Conservation (phyloP, 148 eudicot genomes). For the Amaranthus cruentus region DNA sequence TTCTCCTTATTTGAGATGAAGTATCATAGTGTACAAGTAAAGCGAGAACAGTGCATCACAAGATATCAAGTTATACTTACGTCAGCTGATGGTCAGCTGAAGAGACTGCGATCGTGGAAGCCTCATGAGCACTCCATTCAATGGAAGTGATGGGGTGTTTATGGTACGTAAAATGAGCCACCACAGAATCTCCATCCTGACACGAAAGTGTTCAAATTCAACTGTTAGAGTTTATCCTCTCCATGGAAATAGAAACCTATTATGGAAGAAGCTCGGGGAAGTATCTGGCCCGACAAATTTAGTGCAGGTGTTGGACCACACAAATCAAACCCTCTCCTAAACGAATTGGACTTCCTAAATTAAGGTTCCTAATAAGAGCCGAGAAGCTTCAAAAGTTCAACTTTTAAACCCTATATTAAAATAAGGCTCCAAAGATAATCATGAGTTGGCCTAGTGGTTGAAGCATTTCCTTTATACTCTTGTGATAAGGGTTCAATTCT, state of each 20-base stretch:
- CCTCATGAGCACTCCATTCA: slow-evolving; percentile 97
- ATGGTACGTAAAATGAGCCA: slow-evolving; percentile 85
- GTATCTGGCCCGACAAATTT: no score
- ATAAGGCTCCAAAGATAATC: no score
- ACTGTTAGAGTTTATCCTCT: not conserved
- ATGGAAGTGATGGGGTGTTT: slow-evolving; percentile 92
- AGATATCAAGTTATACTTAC: slow-evolving; percentile 36
- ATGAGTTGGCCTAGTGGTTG: no score
- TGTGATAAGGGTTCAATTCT: no score
- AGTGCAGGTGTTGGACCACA: not conserved
- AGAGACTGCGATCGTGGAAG: slow-evolving; percentile 77
- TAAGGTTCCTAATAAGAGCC: no score
- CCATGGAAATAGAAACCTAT: not conserved
- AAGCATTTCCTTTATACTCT: no score
- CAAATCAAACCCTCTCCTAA: not conserved
- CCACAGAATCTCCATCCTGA: slow-evolving; percentile 73
- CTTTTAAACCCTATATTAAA: no score
- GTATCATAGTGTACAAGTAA: no score
- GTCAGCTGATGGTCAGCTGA: slow-evolving; percentile 92
- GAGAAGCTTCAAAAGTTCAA: no score
- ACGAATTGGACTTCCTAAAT: not conserved
- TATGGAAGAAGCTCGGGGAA: no score
- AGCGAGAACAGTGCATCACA: not conserved
- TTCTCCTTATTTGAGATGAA: no score
- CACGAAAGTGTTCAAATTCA: slow-evolving; percentile 1